phyloP scores from a whole-genome alignment of 2,329 filamentous ascomycete genomes.

The Ramularia collo-cygni region DNA sequence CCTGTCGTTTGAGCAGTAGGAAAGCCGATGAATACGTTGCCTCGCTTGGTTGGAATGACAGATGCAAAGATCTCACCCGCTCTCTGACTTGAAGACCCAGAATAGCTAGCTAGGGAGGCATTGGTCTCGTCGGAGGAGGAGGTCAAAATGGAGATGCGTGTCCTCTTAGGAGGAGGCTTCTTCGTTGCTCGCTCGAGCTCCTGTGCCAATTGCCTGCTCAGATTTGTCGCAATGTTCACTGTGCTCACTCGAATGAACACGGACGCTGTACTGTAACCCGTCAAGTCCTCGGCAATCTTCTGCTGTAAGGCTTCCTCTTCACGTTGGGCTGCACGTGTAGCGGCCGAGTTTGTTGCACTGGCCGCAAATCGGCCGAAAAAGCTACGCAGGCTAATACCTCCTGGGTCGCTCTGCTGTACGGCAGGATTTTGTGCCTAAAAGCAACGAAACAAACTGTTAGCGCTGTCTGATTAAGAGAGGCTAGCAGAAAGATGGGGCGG shows the following conservation, averaged over 20 bases:
- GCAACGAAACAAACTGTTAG: no score
- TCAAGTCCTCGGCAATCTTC: constrained; percentile 62
- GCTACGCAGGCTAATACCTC: constrained; percentile 48
- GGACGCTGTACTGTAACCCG: constrained; percentile 62
- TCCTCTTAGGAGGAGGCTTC: constrained; percentile 85
- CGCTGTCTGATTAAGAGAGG: no score
- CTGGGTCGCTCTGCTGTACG: constrained; percentile 17
- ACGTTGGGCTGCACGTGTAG: constrained; percentile 50
- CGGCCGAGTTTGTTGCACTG: constrained; percentile 36
- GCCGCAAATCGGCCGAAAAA: constrained; percentile 66
- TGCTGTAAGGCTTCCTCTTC: constrained; percentile 59
- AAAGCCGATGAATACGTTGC: constrained; percentile 94
- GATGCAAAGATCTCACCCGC: constrained; percentile 78
- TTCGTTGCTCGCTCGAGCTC: constrained; percentile 95
- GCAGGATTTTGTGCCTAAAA: constrained; percentile 1
- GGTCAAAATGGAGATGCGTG: constrained; percentile 79
- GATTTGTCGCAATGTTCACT: constrained; percentile 70
- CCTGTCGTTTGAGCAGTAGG: constrained; percentile 96
- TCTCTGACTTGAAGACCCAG: constrained; percentile 46
- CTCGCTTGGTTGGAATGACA: constrained; percentile 81
- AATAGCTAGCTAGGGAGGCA: constrained; percentile 52
- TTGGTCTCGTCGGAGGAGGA: constrained; percentile 80
- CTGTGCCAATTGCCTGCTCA: constrained; percentile 64
- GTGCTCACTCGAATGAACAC: constrained; percentile 88
- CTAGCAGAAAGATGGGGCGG: no score